Evolutionary conservation across 768 basidiomycete species (phyloP).

Genomic region (Lentinula lateritia): DNA sequence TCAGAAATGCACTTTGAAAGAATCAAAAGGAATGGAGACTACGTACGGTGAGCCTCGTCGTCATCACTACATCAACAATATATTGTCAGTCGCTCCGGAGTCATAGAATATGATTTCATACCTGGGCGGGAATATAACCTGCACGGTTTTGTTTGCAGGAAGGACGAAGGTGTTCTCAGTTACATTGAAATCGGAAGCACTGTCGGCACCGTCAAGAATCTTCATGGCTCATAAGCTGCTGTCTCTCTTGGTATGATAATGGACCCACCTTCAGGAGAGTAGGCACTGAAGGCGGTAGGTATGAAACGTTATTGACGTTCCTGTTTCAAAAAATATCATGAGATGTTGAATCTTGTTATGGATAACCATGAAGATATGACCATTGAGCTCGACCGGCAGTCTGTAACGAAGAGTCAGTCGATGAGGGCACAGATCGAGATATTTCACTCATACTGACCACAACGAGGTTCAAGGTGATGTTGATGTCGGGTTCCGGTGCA

Average conservation of each 20-base stretch:
- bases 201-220: conserved; percentile 28
- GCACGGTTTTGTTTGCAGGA: conserved; percentile 30
- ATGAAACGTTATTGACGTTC: conserved; percentile 28
- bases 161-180: conserved; percentile 34
- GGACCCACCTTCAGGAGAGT: conserved; percentile 17
- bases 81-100: too few relatives aligned
- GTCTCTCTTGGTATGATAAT: background rate
- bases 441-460: conserved; percentile 11
- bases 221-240: background rate
- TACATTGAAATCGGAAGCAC: conserved; percentile 20
- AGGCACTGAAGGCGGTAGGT: conserved; percentile 17
- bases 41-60: conserved; percentile 21
- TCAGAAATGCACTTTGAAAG: background rate
- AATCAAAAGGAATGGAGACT: background rate
- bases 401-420: background rate
- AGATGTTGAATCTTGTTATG: background rate
- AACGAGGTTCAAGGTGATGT: conserved; percentile 17
- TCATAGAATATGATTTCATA: background rate
- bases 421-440: background rate
- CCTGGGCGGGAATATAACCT: conserved; percentile 27
- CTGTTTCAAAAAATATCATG: background rate
- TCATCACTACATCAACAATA: conserved; percentile 9
- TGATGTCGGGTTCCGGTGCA: conserved; percentile 18
- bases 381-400: conserved; percentile 19
- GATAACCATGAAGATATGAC: conserved; percentile 11